Percentiles rank a stretch among this genome's conserved stretches.
Conservation (phyloP, 495 filamentous ascomycete species). For the Saxispiralis lemnorum region DNA sequence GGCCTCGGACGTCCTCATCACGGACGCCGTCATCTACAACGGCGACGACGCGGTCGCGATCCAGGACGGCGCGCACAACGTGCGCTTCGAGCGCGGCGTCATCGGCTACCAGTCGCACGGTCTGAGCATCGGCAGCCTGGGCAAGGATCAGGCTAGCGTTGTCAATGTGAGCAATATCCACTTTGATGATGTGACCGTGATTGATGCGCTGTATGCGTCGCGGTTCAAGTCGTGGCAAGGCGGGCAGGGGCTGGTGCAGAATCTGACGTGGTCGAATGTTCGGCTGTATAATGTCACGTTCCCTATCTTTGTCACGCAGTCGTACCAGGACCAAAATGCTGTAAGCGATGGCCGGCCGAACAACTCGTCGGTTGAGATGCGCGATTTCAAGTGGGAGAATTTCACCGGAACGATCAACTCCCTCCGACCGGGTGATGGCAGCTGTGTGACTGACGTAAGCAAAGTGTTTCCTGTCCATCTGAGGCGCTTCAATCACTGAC, state of each 20-base stretch:
- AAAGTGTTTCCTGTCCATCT: no score
- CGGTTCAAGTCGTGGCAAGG: slow-evolving; percentile 30
- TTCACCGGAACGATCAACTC: slow-evolving; percentile 29
- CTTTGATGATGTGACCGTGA: slow-evolving; percentile 27
- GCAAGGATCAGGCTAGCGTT: slow-evolving; percentile 19
- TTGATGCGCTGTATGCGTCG: slow-evolving; percentile 26
- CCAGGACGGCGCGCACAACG: slow-evolving; percentile 22
- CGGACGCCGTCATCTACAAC: slow-evolving; percentile 27
- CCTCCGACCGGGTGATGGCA: slow-evolving; percentile 25
- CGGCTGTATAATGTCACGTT: slow-evolving; percentile 30
- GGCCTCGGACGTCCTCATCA: slow-evolving; percentile 24
- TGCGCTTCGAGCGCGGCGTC: slow-evolving; percentile 23
- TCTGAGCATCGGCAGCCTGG: slow-evolving; percentile 29
- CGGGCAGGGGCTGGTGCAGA: slow-evolving; percentile 26
- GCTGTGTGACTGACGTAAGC: slow-evolving; percentile 23
- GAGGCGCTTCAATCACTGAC: no score
- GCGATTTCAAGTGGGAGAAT: slow-evolving; percentile 26
- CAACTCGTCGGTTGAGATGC: slow-evolving; percentile 24
- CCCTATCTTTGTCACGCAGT: slow-evolving; percentile 30
- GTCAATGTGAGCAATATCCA: slow-evolving; percentile 26
- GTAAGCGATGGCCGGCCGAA: slow-evolving; percentile 10
- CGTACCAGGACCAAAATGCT: slow-evolving; percentile 24
- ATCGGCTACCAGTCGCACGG: slow-evolving; percentile 29
- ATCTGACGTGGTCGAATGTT: slow-evolving; percentile 30
- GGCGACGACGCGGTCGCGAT: slow-evolving; percentile 31